Evolutionary conservation across 805 yeast species (phyloP), one percentile per base, ranked within the genome.

Genomic region (Kodamaea laetipori): DNA sequence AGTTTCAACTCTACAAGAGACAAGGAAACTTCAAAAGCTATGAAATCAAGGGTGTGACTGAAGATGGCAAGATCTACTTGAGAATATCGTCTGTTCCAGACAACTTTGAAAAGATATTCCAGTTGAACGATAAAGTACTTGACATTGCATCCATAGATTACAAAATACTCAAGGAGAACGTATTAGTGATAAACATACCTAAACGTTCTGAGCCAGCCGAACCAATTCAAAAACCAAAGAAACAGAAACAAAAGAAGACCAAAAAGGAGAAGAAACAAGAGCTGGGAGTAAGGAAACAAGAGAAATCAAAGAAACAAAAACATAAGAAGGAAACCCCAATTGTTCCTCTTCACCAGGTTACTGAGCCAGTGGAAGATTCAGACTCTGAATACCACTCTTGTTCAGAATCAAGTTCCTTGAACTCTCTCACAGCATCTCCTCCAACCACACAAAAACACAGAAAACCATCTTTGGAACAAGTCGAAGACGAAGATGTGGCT

Each of bases 401-500:
- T n/a, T 27, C 46, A 2, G 46, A 37, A 15, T 13, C 46, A 10
- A 21, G 24, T 21, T 21, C 24, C 8, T 21, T 21, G 39, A 38
- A 10, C 7, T 19, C 21, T 11, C 34, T 3, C 33, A 34, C 30
- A 33, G 27, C 25, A 7, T 10, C 45, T 4, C 33, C 37, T 9
- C 26, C 23, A 2, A 35, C 31, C 9, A 43, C 37, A 33, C 35
- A 39, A 32, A 33, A 39, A 39, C 45, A 39, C 42, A 47, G 44
- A 21, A 26, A 12, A 11, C 53, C 58, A 4, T 40, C 52, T 1
- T 33, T 63, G 32, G 67, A 61, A 39, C 66, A 60, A 21, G 61
- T 61, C 5, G 67, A 61, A 27, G 68, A 63, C 45, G 67, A 63
- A 36, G 67, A 63, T 42, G 54, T 57, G 45, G 53, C 58, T 12